Base-by-base conservation (phyloP, 148 eudicot species). In the Oxyria digyna region DNA sequence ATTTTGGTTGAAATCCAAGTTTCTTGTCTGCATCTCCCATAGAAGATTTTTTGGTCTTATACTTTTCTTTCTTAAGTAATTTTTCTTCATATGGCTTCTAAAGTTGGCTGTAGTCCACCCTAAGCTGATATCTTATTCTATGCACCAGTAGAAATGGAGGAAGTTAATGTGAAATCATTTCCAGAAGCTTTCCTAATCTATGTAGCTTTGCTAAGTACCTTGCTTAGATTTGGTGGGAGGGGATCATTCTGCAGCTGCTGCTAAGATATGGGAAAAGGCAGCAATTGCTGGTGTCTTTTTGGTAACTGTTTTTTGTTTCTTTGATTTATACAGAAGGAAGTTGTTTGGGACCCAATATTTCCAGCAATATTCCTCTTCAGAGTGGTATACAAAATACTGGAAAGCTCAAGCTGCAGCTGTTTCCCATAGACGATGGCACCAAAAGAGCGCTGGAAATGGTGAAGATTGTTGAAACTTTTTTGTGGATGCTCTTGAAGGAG, bases 211-310 rank as follows among this genome's bases (percentile, higher is more conserved):
- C n/a, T n/a, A 62, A 49, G 29, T n/a, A 31, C 68, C 43, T 41
- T 67, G 59, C 49, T 55, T n/a, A 71, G 42, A 73, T 80, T 21
- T 79, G 26, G 42, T 67, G 69, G 69, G 75, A 81, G 89, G 82
- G 75, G 65, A 64, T 70, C 72, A 73, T 57, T 84, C 96, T 48
- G 78, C 87, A 41, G 86, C 89, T 80, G 91, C 93, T 62, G 77
- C 80, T 50, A 91, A 85, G 83, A 87, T 82, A 78, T 91, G 97
- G 99, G 97, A 95, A 69, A 88, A 91, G 85, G 99, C 96, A 67
- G 99, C 97, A 64, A 95, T 85, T 74, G 99, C 96, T 80, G 99
- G 99, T 54, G 91, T 95, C 70, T 91, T 96, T 55, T 80, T 95
- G 83, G 99, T 95, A 69, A 97, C 99, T 78, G 97, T 73, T 15